Conservation (phyloP, 495 filamentous ascomycete species). For the Neurospora pannonica region DNA sequence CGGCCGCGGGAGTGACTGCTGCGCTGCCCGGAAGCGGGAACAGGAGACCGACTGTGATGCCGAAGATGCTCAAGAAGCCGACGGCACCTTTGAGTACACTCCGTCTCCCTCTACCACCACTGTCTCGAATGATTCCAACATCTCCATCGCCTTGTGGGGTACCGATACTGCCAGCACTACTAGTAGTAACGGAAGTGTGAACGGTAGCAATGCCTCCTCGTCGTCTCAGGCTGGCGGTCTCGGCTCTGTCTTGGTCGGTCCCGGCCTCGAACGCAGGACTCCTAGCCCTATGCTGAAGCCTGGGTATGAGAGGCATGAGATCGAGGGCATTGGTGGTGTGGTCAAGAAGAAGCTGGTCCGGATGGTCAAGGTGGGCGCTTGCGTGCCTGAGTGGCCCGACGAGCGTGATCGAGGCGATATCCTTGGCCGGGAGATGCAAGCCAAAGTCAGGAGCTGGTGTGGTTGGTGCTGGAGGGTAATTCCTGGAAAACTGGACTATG, state of each 20-base stretch:
- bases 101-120: background rate
- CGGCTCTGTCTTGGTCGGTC: slow-evolving; percentile 3
- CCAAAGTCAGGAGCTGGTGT: slow-evolving; percentile 53
- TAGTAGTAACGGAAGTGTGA: background rate
- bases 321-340: slow-evolving; percentile 76
- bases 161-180: slow-evolving; percentile 4
- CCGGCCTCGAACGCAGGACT: slow-evolving; percentile 18
- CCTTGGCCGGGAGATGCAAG: slow-evolving; percentile 46
- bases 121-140: slow-evolving; percentile 2
- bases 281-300: slow-evolving; percentile 38
- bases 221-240: background rate
- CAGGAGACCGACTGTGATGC: slow-evolving; percentile 73
- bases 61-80: slow-evolving; percentile 42
- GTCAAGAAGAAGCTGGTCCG: slow-evolving; percentile 75
- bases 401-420: slow-evolving; percentile 51
- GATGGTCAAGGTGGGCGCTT: slow-evolving; percentile 66
- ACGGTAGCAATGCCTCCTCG: background rate
- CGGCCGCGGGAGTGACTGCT: slow-evolving; percentile 59
- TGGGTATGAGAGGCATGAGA: slow-evolving; percentile 74
- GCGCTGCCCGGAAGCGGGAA: slow-evolving; percentile 62
- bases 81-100: slow-evolving; percentile 4
- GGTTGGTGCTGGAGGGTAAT: slow-evolving; percentile 58
- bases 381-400: slow-evolving; percentile 73
- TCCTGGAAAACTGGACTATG: slow-evolving; percentile 30
- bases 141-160: background rate